Evolutionary conservation across 2,329 filamentous ascomycete species (phyloP).

Genomic region (Xylariales sp.): DNA sequence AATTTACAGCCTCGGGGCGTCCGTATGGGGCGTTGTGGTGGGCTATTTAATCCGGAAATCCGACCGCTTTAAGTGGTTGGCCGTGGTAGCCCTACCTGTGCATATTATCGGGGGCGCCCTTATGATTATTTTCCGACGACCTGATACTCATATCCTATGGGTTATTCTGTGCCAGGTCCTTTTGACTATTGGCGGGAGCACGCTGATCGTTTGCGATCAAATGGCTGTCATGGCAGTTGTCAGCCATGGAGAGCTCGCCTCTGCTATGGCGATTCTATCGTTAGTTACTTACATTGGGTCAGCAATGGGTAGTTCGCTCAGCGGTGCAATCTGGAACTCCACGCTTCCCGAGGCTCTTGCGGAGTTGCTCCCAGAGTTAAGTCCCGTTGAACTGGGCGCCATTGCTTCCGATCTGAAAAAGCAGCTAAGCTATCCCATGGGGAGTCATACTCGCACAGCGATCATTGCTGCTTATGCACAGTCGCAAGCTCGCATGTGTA

Average conservation of each 20-base stretch:
- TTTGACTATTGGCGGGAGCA: constrained; percentile 64
- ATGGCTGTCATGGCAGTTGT: constrained; percentile 68
- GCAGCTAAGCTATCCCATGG: constrained; percentile 52
- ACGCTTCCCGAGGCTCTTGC: constrained; percentile 49
- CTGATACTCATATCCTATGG: constrained; percentile 59
- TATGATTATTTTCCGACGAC: constrained; percentile 65
- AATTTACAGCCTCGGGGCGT: constrained; percentile 59
- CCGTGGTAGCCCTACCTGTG: constrained; percentile 59
- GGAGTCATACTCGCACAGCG: constrained; percentile 49
- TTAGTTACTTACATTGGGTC: constrained; percentile 52
- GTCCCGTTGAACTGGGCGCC: constrained; percentile 41
- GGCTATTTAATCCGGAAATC: constrained; percentile 60
- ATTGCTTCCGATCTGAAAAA: constrained; percentile 51
- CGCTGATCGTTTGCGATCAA: constrained; percentile 65
- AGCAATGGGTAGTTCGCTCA: constrained; percentile 57
- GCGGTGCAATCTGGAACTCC: constrained; percentile 59
- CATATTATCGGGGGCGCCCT: constrained; percentile 65
- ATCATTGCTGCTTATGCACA: constrained; percentile 52
- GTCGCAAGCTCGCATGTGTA: constrained; percentile 53
- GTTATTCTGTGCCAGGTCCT: constrained; percentile 67
- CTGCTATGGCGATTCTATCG: constrained; percentile 58
- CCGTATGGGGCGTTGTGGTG: constrained; percentile 57
- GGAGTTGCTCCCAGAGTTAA: constrained; percentile 45
- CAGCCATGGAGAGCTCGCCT: constrained; percentile 65
- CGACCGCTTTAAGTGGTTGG: constrained; percentile 62